Conservation (phyloP, 106 monocot genomes). For the Dendrobium officinale region DNA sequence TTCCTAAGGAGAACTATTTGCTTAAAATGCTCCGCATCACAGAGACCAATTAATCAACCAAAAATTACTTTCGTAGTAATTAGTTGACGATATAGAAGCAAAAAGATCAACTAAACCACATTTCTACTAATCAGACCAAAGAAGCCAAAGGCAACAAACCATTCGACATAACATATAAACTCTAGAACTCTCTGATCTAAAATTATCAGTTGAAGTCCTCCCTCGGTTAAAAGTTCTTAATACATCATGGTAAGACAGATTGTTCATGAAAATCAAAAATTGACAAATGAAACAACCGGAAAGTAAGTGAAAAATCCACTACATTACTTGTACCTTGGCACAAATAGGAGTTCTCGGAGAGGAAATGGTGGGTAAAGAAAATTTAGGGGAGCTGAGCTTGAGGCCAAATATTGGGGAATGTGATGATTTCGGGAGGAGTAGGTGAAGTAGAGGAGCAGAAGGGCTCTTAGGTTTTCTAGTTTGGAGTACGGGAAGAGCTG, state of each 20-base stretch:
- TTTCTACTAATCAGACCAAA: background rate
- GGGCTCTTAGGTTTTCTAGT: constrained; percentile 19
- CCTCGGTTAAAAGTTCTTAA: background rate
- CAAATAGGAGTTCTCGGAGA: constrained; percentile 20
- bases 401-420: constrained; percentile 39
- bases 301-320: background rate
- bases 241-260: too few relatives aligned
- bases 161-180: background rate
- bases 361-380: background rate
- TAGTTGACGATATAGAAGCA: background rate
- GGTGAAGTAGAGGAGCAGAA: constrained; percentile 9
- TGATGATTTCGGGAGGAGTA: constrained; percentile 25
- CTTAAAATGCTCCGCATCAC: too few relatives aligned
- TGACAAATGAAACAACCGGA: background rate
- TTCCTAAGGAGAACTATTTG: too few relatives aligned
- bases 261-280: background rate
- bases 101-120: background rate
- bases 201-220: background rate
- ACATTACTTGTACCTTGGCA: constrained; percentile 35
- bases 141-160: background rate
- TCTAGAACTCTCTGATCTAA: background rate
- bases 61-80: background rate
- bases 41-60: too few relatives aligned
- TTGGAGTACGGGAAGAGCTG: constrained; percentile 30
- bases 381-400: constrained; percentile 19